Evolutionary conservation across 495 filamentous ascomycete genomes (phyloP).

Genomic region (Ascobolus immersus): DNA sequence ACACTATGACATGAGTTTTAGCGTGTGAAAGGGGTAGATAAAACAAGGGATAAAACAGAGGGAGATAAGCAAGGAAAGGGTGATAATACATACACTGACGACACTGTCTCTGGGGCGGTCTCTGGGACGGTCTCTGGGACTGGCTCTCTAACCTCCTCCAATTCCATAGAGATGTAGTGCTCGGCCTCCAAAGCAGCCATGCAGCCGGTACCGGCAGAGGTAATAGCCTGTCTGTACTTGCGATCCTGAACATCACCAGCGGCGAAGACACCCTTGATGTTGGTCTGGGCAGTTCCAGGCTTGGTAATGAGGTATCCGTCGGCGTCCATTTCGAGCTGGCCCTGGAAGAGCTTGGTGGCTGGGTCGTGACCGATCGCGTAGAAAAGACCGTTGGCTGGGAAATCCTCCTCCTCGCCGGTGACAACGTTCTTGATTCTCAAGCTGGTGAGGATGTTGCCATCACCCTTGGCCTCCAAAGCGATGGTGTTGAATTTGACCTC

Average conservation of each 20-base stretch:
- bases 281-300: conserved; percentile 71
- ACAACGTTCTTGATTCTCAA: conserved; percentile 55
- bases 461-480: conserved; percentile 58
- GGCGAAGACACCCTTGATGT: conserved; percentile 76
- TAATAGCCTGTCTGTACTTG: conserved; percentile 91
- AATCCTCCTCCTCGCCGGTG: conserved; percentile 48
- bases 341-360: conserved; percentile 65
- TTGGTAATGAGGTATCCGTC: conserved; percentile 74
- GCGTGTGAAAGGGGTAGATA: too few species aligned
- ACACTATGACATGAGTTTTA: too few species aligned
- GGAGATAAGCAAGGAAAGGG: neutral
- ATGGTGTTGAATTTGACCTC: conserved; percentile 64
- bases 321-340: conserved; percentile 57
- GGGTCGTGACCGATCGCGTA: conserved; percentile 96
- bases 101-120: neutral
- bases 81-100: neutral
- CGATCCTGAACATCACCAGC: conserved; percentile 97
- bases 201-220: conserved; percentile 90
- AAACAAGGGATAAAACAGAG: neutral
- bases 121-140: neutral
- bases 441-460: conserved; percentile 65
- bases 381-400: conserved; percentile 82
- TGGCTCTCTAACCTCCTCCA: conserved; percentile 19
- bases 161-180: conserved; percentile 59
- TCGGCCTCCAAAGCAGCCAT: conserved; percentile 87